Percentiles rank a stretch among this genome's conserved stretches.
phyloP scores from a whole-genome alignment of 2,329 filamentous ascomycete species.

The Cordyceps fumosorosea region DNA sequence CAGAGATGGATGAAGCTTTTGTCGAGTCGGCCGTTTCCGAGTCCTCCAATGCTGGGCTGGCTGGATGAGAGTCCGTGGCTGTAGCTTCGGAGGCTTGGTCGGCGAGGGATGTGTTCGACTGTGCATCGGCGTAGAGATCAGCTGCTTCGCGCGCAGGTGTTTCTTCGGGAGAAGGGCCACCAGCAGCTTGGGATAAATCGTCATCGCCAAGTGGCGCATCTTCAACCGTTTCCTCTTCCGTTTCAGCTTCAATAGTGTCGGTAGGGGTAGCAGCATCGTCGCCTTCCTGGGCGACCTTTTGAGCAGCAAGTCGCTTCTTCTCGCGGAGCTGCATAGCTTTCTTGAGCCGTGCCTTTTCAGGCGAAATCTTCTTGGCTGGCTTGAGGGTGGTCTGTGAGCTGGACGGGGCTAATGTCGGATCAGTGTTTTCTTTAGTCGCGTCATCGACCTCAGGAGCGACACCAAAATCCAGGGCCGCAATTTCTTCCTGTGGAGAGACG shows the following conservation, averaged over 20 bases:
- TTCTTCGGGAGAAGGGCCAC: slow-evolving; percentile 35
- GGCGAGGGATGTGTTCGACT: slow-evolving; percentile 33
- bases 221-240: slow-evolving; percentile 14
- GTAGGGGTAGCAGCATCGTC: slow-evolving; percentile 19
- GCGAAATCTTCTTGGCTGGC: slow-evolving; percentile 57
- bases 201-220: background rate
- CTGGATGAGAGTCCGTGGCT: slow-evolving; percentile 50
- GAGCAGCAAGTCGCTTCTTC: slow-evolving; percentile 49
- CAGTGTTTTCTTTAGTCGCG: slow-evolving; percentile 14
- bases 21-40: slow-evolving; percentile 55
- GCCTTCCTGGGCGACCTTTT: slow-evolving; percentile 19
- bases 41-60: slow-evolving; percentile 45
- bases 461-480: slow-evolving; percentile 30
- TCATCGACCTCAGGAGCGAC: slow-evolving; percentile 18
- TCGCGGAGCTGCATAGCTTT: slow-evolving; percentile 88
- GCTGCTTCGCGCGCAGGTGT: slow-evolving; percentile 38
- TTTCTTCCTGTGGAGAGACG: slow-evolving; percentile 30
- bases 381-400: slow-evolving; percentile 31
- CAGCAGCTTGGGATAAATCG: background rate
- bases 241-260: slow-evolving; percentile 16
- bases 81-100: slow-evolving; percentile 43
- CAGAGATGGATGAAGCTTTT: slow-evolving; percentile 57
- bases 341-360: slow-evolving; percentile 87
- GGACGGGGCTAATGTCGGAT: slow-evolving; percentile 16
- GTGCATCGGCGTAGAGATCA: slow-evolving; percentile 34